A percentile compares a stretch with the other conserved stretches of the same genome.
phyloP scores from a whole-genome alignment of 495 filamentous ascomycete species.

The Aspergillus ellipticus region DNA sequence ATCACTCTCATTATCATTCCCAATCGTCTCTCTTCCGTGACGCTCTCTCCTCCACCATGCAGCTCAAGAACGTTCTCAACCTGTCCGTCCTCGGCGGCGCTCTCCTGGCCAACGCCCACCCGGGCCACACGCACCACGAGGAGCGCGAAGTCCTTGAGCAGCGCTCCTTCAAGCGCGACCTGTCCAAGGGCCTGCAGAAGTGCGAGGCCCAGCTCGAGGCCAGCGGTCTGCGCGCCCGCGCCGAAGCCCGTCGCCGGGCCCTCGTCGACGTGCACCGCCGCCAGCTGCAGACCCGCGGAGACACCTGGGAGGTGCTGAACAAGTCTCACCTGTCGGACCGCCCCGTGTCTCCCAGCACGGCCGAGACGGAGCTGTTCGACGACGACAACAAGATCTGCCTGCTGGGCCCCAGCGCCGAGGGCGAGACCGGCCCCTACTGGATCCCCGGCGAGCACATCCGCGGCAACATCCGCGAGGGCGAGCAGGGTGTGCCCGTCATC shows the following conservation, averaged over 20 bases:
- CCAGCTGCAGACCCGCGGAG: constrained; percentile 2
- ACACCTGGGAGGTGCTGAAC: constrained; percentile 15
- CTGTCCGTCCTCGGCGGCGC: constrained; percentile 2
- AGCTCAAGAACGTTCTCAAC: constrained; percentile 5
- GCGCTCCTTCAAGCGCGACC: constrained; percentile 4
- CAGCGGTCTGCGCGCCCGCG: constrained; percentile 11
- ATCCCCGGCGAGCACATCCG: constrained; percentile 49
- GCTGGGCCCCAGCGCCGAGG: constrained; percentile 20
- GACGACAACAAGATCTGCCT: constrained; percentile 20
- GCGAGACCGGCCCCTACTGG: constrained; percentile 29
- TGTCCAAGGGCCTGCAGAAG: constrained; percentile 1
- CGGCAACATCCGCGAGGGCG: constrained; percentile 42
- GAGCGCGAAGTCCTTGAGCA: neutral
- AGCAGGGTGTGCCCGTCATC: constrained; percentile 47
- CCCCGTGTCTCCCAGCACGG: constrained; percentile 15
- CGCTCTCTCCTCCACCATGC: neutral
- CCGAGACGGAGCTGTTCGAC: constrained; percentile 19
- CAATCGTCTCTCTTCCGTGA: neutral
- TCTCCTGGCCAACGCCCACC: constrained; percentile 4
- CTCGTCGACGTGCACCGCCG: constrained; percentile 12
- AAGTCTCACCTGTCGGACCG: constrained; percentile 17
- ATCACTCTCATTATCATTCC: neutral
- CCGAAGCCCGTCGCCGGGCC: constrained; percentile 12
- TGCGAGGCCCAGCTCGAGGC: constrained; percentile 12
- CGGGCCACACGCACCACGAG: constrained; percentile 3